Percentiles rank a stretch among this genome's conserved stretches.
Evolutionary conservation across 2,329 filamentous ascomycete genomes (phyloP).

Genomic region (Cladosporium sp.): DNA sequence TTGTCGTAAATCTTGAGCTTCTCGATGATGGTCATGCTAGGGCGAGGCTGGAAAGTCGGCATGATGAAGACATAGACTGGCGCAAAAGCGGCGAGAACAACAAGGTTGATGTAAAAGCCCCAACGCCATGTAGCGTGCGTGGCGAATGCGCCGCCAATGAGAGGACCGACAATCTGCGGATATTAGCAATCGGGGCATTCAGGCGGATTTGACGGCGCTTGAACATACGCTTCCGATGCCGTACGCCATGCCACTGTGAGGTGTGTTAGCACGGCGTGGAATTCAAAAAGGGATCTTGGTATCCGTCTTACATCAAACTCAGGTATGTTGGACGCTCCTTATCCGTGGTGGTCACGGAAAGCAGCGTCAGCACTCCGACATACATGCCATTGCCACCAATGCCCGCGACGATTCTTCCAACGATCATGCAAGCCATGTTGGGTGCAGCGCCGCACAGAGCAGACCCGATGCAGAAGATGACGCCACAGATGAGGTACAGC

Average conservation of each 20-base stretch:
- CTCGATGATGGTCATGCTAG: too few species aligned
- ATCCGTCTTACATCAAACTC: constrained; percentile 23
- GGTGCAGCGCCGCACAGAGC: constrained; percentile 31
- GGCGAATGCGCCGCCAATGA: constrained; percentile 15
- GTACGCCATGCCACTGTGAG: constrained; percentile 28
- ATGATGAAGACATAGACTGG: constrained; percentile 43
- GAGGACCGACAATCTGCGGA: not conserved
- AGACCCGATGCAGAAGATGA: constrained; percentile 26
- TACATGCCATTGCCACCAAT: constrained; percentile 30
- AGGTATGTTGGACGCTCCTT: constrained; percentile 16
- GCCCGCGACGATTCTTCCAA: constrained; percentile 30
- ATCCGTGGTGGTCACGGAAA: constrained; percentile 15
- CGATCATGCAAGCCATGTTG: constrained; percentile 25
- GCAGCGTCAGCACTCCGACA: constrained; percentile 17
- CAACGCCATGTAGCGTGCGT: constrained; percentile 13
- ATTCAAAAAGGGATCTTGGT: constrained; percentile 23
- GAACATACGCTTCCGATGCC: constrained; percentile 17
- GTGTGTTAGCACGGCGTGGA: not conserved
- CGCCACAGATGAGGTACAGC: constrained; percentile 21
- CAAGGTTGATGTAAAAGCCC: constrained; percentile 18
- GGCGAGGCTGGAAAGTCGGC: constrained; percentile 13
- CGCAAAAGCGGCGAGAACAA: constrained; percentile 37
- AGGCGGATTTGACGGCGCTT: constrained; percentile 23
- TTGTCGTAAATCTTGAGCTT: constrained; percentile 17
- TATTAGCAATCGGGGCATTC: not conserved